Evolutionary conservation across 768 basidiomycete species (phyloP), one percentile per base, ranked within the genome.

Genomic region (Leccinum subgranulosum): DNA sequence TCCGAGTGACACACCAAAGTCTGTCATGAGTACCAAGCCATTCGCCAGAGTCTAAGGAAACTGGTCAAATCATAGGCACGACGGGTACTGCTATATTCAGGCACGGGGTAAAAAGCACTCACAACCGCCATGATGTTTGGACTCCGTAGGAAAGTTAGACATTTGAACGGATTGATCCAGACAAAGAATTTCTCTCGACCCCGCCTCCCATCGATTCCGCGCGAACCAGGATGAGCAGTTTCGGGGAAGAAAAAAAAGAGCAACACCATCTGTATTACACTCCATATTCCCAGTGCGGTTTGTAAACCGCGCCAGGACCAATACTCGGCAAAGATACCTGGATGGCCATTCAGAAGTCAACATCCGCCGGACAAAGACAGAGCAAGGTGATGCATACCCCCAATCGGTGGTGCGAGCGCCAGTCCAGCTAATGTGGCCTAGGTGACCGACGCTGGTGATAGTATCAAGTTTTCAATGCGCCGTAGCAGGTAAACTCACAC

Each of bases 271-370:
- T 75, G 72, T 0, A 77, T 14, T 0, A 80, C 34, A 2, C 79
- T 80, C 34, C 74, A 67, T 0, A 75, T 33, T 3, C 78, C 80
- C 0, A 90, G 56, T 0, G 64, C 63, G 6, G 71, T 64, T 65
- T 90, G 86, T 69, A 86, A 80, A 3, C 76, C 59, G 0, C 88
- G 79, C 87, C 88, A 90, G 0, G 87, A 88, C 33, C 77, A 77
- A 60, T 86, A 85, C 53, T 85, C 74, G 0, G 86, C 77, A 0
- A 78, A 74, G 29, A 78, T 53, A 14, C 83, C 83, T 82, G 10
- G 19, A 55, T 21, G 19, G 3, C 1, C 23, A 33, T 23, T 46
- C 51, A 27, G n/a, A 34, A 17, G 51, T 56, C 53, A 54, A 11
- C 2, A n/a, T 51, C 17, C 7, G 28, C 41, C 12, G 9, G 23